A percentile compares a stretch with the other conserved stretches of the same genome.
phyloP scores from a whole-genome alignment of 805 yeast species.

The Yamadazyma paraphyllophila region DNA sequence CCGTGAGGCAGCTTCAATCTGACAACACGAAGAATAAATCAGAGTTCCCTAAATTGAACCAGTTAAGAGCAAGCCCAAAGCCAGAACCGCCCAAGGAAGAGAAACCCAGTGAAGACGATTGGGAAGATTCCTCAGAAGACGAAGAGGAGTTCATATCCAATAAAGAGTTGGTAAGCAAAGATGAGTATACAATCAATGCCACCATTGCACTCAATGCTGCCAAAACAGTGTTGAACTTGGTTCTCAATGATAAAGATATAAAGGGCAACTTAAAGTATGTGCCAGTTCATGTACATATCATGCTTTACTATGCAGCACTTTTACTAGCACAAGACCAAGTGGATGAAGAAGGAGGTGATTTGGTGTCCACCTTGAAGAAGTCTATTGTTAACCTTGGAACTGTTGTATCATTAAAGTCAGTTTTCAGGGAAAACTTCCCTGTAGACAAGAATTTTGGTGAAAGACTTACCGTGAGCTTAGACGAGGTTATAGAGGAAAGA shows the following conservation, averaged over 20 bases:
- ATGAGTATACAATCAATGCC: constrained; percentile 34
- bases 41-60: constrained; percentile 35
- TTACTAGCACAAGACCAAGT: constrained; percentile 31
- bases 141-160: constrained; percentile 35
- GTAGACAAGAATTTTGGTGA: constrained; percentile 52
- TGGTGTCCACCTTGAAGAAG: constrained; percentile 23
- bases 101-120: constrained; percentile 6
- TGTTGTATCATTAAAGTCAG: constrained; percentile 43
- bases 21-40: constrained; percentile 23
- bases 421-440: constrained; percentile 46
- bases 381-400: constrained; percentile 37
- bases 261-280: constrained; percentile 55
- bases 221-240: constrained; percentile 56
- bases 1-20: constrained; percentile 42
- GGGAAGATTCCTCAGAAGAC: constrained; percentile 18
- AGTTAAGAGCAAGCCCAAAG: constrained; percentile 2
- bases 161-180: constrained; percentile 30
- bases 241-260: constrained; percentile 59
- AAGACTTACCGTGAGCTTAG: constrained; percentile 36
- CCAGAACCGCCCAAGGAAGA: neutral
- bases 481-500: constrained; percentile 32
- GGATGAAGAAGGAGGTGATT: constrained; percentile 2
- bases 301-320: constrained; percentile 67
- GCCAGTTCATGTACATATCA: constrained; percentile 70
- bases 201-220: constrained; percentile 64